Conservation (phyloP, 768 basidiomycete species). For the Leucocoprinus leucothites region DNA sequence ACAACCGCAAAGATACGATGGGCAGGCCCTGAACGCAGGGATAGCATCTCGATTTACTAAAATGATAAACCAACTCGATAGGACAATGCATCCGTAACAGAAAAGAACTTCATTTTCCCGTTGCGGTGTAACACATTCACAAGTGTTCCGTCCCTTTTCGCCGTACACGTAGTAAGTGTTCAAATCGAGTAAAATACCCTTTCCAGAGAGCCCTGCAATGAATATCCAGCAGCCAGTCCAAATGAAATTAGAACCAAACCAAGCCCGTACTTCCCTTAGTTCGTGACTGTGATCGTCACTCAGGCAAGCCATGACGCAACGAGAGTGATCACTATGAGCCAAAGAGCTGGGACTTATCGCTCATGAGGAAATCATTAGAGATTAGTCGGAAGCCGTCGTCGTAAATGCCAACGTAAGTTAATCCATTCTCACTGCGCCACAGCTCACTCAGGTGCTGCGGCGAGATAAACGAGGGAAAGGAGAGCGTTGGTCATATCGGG, state of each 20-base stretch:
- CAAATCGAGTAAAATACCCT: conserved; percentile 1
- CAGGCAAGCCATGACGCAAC: conserved; percentile 1
- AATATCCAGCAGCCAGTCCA: background rate
- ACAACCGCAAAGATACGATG: background rate
- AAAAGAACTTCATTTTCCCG: too few species aligned
- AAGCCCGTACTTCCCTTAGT: background rate
- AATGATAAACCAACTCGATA: background rate
- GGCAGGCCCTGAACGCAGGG: background rate
- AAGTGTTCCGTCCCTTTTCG: background rate
- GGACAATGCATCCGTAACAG: too few species aligned
- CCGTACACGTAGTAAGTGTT: background rate
- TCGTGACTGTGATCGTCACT: conserved; percentile 7
- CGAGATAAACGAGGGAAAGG: too few species aligned
- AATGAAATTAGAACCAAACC: conserved; percentile 9
- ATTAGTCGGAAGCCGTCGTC: too few species aligned
- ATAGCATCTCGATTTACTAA: background rate
- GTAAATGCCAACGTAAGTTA: too few species aligned
- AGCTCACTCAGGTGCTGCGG: too few species aligned
- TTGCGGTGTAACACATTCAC: too few species aligned
- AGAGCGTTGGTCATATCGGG: too few species aligned
- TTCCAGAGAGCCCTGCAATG: background rate
- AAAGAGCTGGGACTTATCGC: background rate
- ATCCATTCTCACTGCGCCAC: too few species aligned
- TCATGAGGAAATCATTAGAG: too few species aligned
- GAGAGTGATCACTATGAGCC: background rate